phyloP scores from a whole-genome alignment of 257 asterid species.

The Oldenlandia corymbosa region DNA sequence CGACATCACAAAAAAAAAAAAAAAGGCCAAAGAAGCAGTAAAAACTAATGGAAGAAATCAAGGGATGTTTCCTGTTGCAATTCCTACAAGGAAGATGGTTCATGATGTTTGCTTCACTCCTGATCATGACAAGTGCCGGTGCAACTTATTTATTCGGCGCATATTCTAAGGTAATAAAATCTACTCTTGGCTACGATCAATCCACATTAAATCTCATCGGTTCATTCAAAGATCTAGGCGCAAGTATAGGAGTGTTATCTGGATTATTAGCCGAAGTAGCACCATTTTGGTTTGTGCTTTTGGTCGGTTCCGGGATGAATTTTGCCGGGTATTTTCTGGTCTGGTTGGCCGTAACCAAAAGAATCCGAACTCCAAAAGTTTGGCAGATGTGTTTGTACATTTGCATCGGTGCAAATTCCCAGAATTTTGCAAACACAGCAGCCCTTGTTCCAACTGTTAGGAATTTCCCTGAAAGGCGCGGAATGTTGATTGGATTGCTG shows the following conservation, averaged over 20 bases:
- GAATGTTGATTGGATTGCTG: slow-evolving; percentile 28
- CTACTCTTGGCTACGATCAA: slow-evolving; percentile 31
- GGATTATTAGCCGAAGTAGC: slow-evolving; percentile 33
- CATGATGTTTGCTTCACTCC: slow-evolving; percentile 31
- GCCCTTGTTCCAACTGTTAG: slow-evolving; percentile 29
- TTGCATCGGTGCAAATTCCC: slow-evolving; percentile 30
- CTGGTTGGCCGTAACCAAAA: slow-evolving; percentile 30
- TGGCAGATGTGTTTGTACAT: slow-evolving; percentile 35
- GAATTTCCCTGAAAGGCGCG: slow-evolving; percentile 29
- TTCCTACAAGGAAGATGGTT: slow-evolving; percentile 31
- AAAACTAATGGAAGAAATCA: too few species aligned
- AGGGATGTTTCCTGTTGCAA: slow-evolving; percentile 4
- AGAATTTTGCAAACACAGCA: slow-evolving; percentile 34
- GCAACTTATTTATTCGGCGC: slow-evolving; percentile 32
- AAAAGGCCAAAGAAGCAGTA: too few species aligned
- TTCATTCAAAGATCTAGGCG: slow-evolving; percentile 28
- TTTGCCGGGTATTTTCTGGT: slow-evolving; percentile 25
- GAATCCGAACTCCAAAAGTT: slow-evolving; percentile 21
- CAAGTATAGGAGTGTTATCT: slow-evolving; percentile 31
- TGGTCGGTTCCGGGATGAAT: slow-evolving; percentile 23
- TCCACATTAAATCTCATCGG: slow-evolving; percentile 30
- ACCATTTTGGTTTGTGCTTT: slow-evolving; percentile 28
- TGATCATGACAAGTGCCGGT: slow-evolving; percentile 35
- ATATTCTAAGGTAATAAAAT: slow-evolving; percentile 28
- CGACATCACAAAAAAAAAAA: too few species aligned